Evolutionary conservation across 2,329 filamentous ascomycete species (phyloP), one percentile per base, ranked within the genome.

Genomic region (Aaosphaeria arxii): DNA sequence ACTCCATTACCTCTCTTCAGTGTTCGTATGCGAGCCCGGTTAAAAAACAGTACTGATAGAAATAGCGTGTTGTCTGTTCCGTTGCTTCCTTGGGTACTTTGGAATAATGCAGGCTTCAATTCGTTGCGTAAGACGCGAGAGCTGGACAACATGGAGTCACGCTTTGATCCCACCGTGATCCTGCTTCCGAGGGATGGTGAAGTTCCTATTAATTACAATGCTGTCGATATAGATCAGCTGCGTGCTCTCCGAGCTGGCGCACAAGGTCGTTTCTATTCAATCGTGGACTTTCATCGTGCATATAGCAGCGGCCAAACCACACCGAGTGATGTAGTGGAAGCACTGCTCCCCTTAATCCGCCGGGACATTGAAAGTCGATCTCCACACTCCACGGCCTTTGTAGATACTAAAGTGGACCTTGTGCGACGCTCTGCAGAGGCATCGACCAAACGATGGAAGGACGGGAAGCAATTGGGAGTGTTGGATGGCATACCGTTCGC

Each of bases 401-500:
- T 88, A n/a, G 81, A 87, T 45, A 82, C 78, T 39, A 80, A 86
- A 46, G 77, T 77, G 6, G 81, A 88, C 24, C 70, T 81, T 13
- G 81, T 88, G 1, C 75, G 84, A 4, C 78, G 80, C 33, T 86
- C 89, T 1, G 90, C 91, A 0, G 78, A 78, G 57, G 89, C 40
- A 5, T 91, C 88, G 1, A 86, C 89, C 0, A 74, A 81, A 61
- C 77, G 89, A 38, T 94, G 86, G 66, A 80, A 81, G 47, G 73
- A 77, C 9, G 86, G 87, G 0, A 77, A 77, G 49, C 77, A 83
- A 0, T 69, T 89, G 6, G 78, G 87, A 7, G 72, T 87, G 1
- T 73, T 95, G 7, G 89, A 95, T 59, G 91, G 91, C 9, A 83
- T 95, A 1, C 91, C 90, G 0, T 81, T 95, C 43, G 87, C 86